Evolutionary conservation across 2,329 filamentous ascomycete genomes (phyloP), one percentile per base, ranked within the genome.

Genomic region (Passalora sequoiae): DNA sequence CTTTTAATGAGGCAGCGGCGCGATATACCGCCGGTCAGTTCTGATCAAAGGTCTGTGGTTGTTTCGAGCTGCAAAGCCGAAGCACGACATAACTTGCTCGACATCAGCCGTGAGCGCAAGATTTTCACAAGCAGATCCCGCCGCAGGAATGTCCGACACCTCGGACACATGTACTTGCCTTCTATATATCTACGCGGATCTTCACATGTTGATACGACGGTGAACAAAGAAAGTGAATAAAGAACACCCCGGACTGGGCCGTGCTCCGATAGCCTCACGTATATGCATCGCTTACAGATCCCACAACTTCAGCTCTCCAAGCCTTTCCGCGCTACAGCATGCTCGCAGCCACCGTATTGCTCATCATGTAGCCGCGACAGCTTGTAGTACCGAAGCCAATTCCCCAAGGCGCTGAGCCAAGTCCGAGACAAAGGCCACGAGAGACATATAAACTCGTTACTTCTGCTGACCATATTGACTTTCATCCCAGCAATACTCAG

Each of bases 261-360:
- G 6, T 21, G 2, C 19, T 36, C 33, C 33, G 33, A 36, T 6
- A 36, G 17, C 9, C 33, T n/a, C 6, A 24, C 33, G 19, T 20
- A 36, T 17, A n/a, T 36, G 33, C 15, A 24, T 12, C 33, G 33
- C 20, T 17, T 36, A 36, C 15, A 21, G 20, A 17, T 36, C 33
- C 33, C 20, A 12, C 15, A 24, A 13, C 13, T 13, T 24, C 8
- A 15, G 9, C 19, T 21, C 16, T 4, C 12, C 19, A n/a, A 36
- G 33, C 20, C 4, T 24, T 6, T 12, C 12, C 8, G 8, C 19
- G 20, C 15, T n/a, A 36, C 15, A 20, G 13, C 33, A 36, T 36
- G 33, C 33, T 36, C 24, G 33, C 33, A 24, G 33, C 4, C 20
- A 15, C n/a, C 8, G 9, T 6, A 21, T 22, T 16, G 1, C 13